Conservation (phyloP, 2,329 filamentous ascomycete species). For the Grosmannia huntii region DNA sequence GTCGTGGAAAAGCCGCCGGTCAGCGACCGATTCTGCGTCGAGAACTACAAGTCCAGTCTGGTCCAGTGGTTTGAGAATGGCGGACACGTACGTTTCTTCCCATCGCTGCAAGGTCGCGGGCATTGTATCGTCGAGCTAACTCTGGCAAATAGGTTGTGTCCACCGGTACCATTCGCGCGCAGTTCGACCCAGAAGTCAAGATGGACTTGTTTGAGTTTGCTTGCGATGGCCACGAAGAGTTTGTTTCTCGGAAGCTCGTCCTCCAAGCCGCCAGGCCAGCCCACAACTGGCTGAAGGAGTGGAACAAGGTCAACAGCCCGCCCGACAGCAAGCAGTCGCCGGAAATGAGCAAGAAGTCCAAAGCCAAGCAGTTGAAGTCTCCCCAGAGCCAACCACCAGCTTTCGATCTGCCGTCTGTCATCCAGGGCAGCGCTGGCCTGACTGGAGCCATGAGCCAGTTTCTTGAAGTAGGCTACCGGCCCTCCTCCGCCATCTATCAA, state of each 20-base stretch:
- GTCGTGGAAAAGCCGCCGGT: constrained; percentile 41
- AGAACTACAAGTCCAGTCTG: constrained; percentile 64
- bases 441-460: constrained; percentile 50
- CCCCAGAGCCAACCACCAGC: constrained; percentile 47
- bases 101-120: too few species aligned
- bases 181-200: constrained; percentile 67
- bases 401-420: constrained; percentile 45
- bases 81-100: constrained; percentile 53
- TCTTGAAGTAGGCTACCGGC: constrained; percentile 38
- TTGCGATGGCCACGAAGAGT: constrained; percentile 68
- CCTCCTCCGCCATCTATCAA: too few species aligned
- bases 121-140: background rate
- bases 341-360: constrained; percentile 56
- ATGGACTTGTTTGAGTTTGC: constrained; percentile 79
- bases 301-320: constrained; percentile 43
- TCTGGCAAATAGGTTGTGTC: constrained; percentile 52
- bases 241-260: constrained; percentile 56
- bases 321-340: constrained; percentile 44
- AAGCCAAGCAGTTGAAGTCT: constrained; percentile 44
- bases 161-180: constrained; percentile 61
- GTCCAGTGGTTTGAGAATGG: constrained; percentile 82
- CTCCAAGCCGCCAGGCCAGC: constrained; percentile 48
- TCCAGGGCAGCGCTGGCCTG: constrained; percentile 44
- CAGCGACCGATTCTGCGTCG: constrained; percentile 58
- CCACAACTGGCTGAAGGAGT: constrained; percentile 54